Evolutionary conservation across 345 rosid species (phyloP).

Genomic region (Lumnitzera racemosa): DNA sequence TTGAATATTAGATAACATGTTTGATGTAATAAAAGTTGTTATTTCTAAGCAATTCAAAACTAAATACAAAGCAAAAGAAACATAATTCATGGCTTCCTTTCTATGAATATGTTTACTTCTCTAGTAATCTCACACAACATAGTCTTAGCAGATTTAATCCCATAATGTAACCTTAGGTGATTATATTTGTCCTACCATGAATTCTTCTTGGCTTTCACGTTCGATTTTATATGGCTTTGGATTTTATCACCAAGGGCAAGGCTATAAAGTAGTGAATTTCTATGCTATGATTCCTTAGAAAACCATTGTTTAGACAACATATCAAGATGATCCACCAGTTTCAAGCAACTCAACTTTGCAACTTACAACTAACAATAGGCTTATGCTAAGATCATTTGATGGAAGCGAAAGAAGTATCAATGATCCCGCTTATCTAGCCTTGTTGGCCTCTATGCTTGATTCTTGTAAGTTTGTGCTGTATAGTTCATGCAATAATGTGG

Average conservation of each 20-base stretch:
- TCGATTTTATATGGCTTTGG: neutral
- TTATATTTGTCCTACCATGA: neutral
- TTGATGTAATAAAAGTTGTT: neutral
- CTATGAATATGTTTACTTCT: too few species aligned
- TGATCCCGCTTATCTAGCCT: neutral
- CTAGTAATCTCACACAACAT: too few species aligned
- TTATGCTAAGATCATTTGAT: slow-evolving; percentile 7
- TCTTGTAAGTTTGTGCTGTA: slow-evolving; percentile 22
- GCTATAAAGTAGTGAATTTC: slow-evolving; percentile 6
- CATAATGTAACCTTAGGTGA: neutral
- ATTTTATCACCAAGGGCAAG: neutral
- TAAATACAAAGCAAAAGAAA: too few species aligned
- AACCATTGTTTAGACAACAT: slow-evolving; percentile 23
- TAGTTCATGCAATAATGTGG: neutral
- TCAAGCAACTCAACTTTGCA: slow-evolving; percentile 10
- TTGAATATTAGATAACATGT: neutral
- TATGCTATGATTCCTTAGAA: neutral
- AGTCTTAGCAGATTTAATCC: too few species aligned
- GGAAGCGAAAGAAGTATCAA: slow-evolving; percentile 2
- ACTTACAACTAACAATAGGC: slow-evolving; percentile 13
- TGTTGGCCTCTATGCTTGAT: slow-evolving; percentile 23
- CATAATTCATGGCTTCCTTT: too few species aligned
- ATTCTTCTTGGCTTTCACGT: neutral
- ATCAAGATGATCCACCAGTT: slow-evolving; percentile 17
- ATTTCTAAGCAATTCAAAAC: too few species aligned